Conservation (phyloP, 768 basidiomycete genomes). For the Psilocybe tampanensis region DNA sequence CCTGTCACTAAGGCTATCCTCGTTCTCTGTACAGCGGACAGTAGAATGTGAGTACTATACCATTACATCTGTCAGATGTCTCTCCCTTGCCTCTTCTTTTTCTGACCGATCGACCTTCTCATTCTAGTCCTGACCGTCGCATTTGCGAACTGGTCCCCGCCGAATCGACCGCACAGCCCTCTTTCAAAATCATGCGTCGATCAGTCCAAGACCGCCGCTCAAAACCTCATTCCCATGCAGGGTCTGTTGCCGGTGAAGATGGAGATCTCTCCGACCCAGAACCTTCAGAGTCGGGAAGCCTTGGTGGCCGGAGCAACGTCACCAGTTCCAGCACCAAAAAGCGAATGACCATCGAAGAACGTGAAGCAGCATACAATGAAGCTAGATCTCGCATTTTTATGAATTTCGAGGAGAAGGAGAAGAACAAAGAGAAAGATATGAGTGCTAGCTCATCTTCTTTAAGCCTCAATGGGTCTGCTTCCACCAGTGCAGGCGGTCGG, state of each 20-base stretch:
- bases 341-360: slow-evolving; percentile 79
- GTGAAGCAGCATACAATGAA: slow-evolving; percentile 88
- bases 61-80: slow-evolving; percentile 10
- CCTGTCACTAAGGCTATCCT: slow-evolving; percentile 60
- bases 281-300: slow-evolving; percentile 79
- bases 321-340: slow-evolving; percentile 67
- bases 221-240: slow-evolving; percentile 68
- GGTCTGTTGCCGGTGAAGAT: slow-evolving; percentile 76
- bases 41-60: slow-evolving; percentile 67
- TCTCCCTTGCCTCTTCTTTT: slow-evolving; percentile 11
- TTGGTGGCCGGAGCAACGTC: slow-evolving; percentile 67
- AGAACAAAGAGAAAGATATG: slow-evolving; percentile 71
- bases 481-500: slow-evolving; percentile 47
- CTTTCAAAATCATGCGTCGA: slow-evolving; percentile 89
- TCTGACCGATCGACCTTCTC: slow-evolving; percentile 17
- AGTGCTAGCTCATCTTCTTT: slow-evolving; percentile 78
- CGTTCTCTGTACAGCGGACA: slow-evolving; percentile 60
- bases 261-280: slow-evolving; percentile 78
- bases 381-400: slow-evolving; percentile 87
- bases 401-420: slow-evolving; percentile 75
- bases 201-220: slow-evolving; percentile 52
- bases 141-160: slow-evolving; percentile 79
- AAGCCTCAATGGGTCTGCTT: slow-evolving; percentile 70
- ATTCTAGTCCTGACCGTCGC: slow-evolving; percentile 63
- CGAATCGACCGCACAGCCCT: slow-evolving; percentile 68